Evolutionary conservation across 768 basidiomycete species (phyloP), one percentile per base, ranked within the genome.

Genomic region (Gymnopilus junonius): DNA sequence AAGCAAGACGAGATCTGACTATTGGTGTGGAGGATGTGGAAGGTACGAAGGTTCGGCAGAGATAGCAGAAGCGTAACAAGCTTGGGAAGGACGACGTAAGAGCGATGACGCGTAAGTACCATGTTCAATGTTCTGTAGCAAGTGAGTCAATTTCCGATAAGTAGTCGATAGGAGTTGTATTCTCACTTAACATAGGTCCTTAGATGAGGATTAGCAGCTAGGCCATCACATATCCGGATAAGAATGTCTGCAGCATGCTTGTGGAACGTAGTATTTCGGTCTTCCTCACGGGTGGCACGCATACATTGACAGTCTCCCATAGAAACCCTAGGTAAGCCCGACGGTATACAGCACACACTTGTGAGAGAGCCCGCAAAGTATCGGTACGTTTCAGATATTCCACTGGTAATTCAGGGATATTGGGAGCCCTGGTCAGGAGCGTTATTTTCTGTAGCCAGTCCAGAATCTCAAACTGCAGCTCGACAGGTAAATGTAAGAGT

Each of bases 21-120:
- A 59, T 77, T 74, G 17, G 74, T 71, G 57, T 76, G 74, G 14
- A 75, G 53, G 32, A 78, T 66, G 55, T 75, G 74, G 4, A 76
- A 58, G 4, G 74, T 76, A 55, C 73, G 74, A 3, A 76, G 62
- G 46, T 76, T 75, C 8, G 72, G 71, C 23, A 77, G 68, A 31
- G 29, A 48, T 8, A 67, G 35, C 1, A 76, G 58, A 59, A 71
- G 70, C n/a, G 55, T 54, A 14, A 71, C 67, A 37, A 77, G 73
- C 11, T 63, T 63, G 3, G 73, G 70, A 14, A 77, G 56, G 21
- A 72, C 61, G 2, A 58, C 65, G 20, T 45, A 45, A 8, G 69
- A 60, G 20, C 70, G 66, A 51, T 74, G 75, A 8, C 76, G 68
- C 17, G 73, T 76, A 17, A 77, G 59, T 8, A 70, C 58, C 12